These are phyloP conservation scores for Boechera retrofracta DNA, from an alignment of 345 rosid species.

Conservation along the genomic window DNA sequence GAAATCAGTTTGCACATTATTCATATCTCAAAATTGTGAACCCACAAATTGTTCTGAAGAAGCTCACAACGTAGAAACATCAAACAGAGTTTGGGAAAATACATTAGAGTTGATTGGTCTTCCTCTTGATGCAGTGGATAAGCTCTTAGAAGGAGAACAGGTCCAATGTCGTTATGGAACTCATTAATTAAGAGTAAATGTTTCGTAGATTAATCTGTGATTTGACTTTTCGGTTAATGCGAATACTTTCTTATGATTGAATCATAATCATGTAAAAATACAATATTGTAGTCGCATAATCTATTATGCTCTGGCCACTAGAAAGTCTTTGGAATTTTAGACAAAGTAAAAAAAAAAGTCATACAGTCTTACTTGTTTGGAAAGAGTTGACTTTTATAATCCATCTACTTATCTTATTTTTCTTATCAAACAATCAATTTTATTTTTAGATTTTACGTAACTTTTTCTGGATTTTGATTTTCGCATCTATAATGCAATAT, in stretches of 20 bases:
- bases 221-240: conserved; percentile 19
- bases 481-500: background rate
- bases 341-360: background rate
- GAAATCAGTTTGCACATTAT: conserved; percentile 73
- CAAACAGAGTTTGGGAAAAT: conserved; percentile 71
- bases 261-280: background rate
- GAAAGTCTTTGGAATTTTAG: background rate
- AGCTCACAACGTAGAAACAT: conserved; percentile 67
- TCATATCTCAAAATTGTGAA: conserved; percentile 74
- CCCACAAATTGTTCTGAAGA: conserved; percentile 79
- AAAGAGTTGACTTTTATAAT: conserved; percentile 10
- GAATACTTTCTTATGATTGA: background rate
- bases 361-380: conserved; percentile 15
- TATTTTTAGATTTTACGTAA: background rate
- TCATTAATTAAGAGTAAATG: background rate
- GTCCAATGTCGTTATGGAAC: background rate
- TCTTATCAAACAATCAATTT: background rate
- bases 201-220: background rate
- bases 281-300: conserved; percentile 8
- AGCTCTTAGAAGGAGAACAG: background rate
- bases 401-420: background rate
- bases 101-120: conserved; percentile 80
- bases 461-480: background rate
- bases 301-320: conserved; percentile 9
- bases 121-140: conserved; percentile 68